These are phyloP conservation scores for Nakazawaea molendinolei DNA, from an alignment of 805 yeast species.

Conservation along the genomic window DNA sequence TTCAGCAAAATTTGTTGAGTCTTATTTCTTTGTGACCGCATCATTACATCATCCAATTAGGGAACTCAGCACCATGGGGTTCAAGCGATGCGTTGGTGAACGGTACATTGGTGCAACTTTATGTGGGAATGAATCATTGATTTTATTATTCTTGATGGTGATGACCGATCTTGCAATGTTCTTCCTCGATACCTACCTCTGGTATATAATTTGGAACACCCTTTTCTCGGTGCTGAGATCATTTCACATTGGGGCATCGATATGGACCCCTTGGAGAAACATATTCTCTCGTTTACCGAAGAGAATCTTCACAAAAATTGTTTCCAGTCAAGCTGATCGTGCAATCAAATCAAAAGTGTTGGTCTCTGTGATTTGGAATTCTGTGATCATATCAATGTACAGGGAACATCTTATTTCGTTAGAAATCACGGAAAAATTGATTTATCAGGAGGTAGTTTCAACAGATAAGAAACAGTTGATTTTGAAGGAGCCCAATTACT, in stretches of 20 bases:
- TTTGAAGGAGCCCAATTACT: conserved; percentile 68
- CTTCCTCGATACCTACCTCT: conserved; percentile 74
- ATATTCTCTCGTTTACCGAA: conserved; percentile 71
- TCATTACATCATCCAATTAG: conserved; percentile 70
- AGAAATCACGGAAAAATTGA: conserved; percentile 62
- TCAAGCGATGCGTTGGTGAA: conserved; percentile 59
- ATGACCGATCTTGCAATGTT: conserved; percentile 62
- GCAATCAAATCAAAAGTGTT: conserved; percentile 42
- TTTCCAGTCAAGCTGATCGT: conserved; percentile 34
- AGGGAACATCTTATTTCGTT: conserved; percentile 70
- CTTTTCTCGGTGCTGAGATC: conserved; percentile 66
- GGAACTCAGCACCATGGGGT: conserved; percentile 51
- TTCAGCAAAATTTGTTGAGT: conserved; percentile 62
- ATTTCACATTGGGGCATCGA: conserved; percentile 68
- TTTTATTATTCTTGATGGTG: conserved; percentile 47
- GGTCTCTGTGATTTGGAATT: conserved; percentile 76
- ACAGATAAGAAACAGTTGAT: conserved; percentile 30
- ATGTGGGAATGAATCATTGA: conserved; percentile 50
- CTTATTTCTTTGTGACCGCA: conserved; percentile 70
- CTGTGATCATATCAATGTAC: conserved; percentile 76
- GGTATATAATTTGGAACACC: conserved; percentile 83
- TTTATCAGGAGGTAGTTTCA: conserved; percentile 44
- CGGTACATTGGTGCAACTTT: conserved; percentile 40
- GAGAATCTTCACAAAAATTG: conserved; percentile 64
- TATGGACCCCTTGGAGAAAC: conserved; percentile 88